Conservation (phyloP, 2,329 filamentous ascomycete species). For the Xylariaceae sp. region DNA sequence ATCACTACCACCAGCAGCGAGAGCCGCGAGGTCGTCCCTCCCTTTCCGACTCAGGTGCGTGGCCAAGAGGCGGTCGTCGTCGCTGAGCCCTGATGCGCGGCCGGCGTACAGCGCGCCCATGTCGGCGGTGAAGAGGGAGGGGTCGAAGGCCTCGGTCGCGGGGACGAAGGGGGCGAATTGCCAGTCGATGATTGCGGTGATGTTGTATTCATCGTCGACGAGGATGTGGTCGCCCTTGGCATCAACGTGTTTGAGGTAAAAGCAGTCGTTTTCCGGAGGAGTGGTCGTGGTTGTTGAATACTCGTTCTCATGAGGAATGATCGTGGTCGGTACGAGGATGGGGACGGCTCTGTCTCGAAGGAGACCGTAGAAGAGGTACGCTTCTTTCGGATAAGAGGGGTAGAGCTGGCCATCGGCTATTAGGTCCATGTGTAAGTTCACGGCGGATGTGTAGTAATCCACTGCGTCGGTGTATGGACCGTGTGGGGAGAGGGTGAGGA, state of each 20-base stretch:
- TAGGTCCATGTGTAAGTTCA: conserved; percentile 20
- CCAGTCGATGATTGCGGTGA: conserved; percentile 37
- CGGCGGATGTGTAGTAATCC: conserved; percentile 20
- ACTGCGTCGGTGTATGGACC: conserved; percentile 14
- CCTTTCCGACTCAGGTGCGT: too few relatives aligned
- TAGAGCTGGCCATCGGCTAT: conserved; percentile 29
- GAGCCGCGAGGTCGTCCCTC: too few relatives aligned
- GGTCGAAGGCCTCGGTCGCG: conserved; percentile 11
- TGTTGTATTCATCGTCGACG: conserved; percentile 30
- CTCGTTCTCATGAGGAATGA: too few relatives aligned
- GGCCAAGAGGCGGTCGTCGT: too few relatives aligned
- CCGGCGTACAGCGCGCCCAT: conserved; percentile 10
- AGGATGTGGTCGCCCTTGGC: conserved; percentile 38
- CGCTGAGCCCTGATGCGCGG: conserved; percentile 3
- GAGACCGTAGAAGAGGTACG: conserved; percentile 35
- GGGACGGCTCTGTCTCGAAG: conserved; percentile 27
- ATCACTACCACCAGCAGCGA: too few relatives aligned
- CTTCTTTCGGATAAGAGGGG: conserved; percentile 19
- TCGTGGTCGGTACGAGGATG: too few relatives aligned
- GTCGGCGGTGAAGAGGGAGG: conserved; percentile 11
- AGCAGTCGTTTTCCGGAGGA: conserved; percentile 16
- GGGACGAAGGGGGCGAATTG: conserved; percentile 29
- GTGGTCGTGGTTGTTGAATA: too few relatives aligned
- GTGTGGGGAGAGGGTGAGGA: conserved; percentile 19
- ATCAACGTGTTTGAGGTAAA: conserved; percentile 36